Conservation (phyloP, 352 stramenopile species). For the Lagenidium giganteum region DNA sequence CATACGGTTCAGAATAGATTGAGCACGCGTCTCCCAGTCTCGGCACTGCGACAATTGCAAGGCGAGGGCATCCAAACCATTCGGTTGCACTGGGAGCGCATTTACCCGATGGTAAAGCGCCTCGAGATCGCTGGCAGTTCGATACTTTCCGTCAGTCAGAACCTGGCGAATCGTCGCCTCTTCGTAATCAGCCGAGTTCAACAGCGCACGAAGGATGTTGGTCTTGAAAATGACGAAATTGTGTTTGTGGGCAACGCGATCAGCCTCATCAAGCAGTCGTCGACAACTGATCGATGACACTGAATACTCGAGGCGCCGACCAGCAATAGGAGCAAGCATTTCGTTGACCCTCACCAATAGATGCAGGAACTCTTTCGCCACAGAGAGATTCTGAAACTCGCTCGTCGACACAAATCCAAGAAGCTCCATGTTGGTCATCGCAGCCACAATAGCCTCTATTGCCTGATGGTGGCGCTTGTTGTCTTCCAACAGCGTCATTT, state of each 20-base stretch:
- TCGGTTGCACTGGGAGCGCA: conserved; percentile 30
- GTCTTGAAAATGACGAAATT: conserved; percentile 18
- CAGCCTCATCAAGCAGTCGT: conserved; percentile 11
- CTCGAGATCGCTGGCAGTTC: conserved; percentile 18
- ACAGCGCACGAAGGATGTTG: conserved; percentile 14
- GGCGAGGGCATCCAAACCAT: conserved; percentile 32
- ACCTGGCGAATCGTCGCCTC: conserved; percentile 10
- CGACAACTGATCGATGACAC: conserved; percentile 12
- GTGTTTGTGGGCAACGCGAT: conserved; percentile 7
- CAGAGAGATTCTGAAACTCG: conserved; percentile 1
- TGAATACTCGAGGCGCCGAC: conserved; percentile 4
- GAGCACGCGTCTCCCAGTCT: conserved; percentile 43
- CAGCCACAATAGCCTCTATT: too few relatives aligned
- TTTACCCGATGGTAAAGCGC: conserved; percentile 15
- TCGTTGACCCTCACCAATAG: conserved; percentile 16
- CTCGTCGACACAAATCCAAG: too few relatives aligned
- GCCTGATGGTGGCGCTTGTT: too few relatives aligned
- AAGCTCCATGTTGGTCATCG: too few relatives aligned
- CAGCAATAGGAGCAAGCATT: conserved; percentile 18
- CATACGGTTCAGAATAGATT: conserved; percentile 30
- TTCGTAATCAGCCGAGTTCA: conserved; percentile 11
- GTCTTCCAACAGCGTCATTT: too few relatives aligned
- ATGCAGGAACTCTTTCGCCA: conserved; percentile 13
- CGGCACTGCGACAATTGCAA: conserved; percentile 47
- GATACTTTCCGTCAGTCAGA: conserved; percentile 18